A percentile compares a stretch with the other conserved stretches of the same genome.
These are phyloP conservation scores for Rhizopogon sp. DNA, from an alignment of 768 basidiomycete genomes.

Conservation along the genomic window DNA sequence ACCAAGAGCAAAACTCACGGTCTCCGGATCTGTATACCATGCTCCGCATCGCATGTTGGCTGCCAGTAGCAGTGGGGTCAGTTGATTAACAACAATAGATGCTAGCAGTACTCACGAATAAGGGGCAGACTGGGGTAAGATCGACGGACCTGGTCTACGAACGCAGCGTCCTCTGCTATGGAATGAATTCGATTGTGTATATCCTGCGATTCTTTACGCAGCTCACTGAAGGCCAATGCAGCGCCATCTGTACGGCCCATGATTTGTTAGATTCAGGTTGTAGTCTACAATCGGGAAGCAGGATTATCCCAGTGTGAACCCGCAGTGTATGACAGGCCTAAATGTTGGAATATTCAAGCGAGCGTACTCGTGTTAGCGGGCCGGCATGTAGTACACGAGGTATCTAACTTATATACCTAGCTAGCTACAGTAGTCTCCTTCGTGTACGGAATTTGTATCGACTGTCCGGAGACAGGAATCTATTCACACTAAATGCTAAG, in stretches of 20 bases:
- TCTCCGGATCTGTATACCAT: conserved; percentile 81
- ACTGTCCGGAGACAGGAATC: too few species aligned
- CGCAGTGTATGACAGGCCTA: too few species aligned
- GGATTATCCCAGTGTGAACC: not conserved
- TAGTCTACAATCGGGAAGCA: conserved; percentile 1
- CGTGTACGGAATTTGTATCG: too few species aligned
- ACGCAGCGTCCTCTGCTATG: conserved; percentile 69
- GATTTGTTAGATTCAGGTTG: not conserved
- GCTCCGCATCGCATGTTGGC: conserved; percentile 93
- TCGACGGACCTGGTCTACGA: conserved; percentile 52
- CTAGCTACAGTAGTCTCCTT: too few species aligned
- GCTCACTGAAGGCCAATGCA: conserved; percentile 35
- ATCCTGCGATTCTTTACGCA: conserved; percentile 69
- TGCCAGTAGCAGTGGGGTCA: conserved; percentile 20
- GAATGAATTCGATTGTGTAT: conserved; percentile 88
- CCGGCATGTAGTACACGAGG: too few species aligned
- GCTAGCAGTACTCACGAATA: conserved; percentile 38
- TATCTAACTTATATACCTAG: too few species aligned
- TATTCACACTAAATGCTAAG: too few species aligned
- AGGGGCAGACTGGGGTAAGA: conserved; percentile 49
- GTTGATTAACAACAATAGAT: not conserved
- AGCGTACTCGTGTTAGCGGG: too few species aligned
- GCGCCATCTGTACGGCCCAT: conserved; percentile 4
- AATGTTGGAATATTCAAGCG: too few species aligned
- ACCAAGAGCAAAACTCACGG: conserved; percentile 33